phyloP scores from a whole-genome alignment of 1,139 yeast species.

The Pichia cactophila region DNA sequence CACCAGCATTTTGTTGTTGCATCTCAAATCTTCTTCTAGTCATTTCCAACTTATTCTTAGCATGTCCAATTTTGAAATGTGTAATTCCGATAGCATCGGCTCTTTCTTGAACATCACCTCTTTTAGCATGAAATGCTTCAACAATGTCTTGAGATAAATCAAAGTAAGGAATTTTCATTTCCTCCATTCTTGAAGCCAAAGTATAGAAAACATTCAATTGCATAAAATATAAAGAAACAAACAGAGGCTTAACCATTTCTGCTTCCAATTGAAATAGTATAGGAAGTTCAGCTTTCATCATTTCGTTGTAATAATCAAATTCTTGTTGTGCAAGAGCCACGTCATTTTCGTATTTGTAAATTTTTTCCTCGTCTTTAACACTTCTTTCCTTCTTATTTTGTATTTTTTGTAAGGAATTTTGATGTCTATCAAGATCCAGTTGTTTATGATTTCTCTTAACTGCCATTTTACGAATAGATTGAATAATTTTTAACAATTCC shows the following conservation, averaged over 20 bases:
- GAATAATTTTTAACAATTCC: constrained; percentile 75
- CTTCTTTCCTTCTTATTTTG: constrained; percentile 79
- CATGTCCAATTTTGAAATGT: constrained; percentile 84
- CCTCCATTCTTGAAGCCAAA: constrained; percentile 83
- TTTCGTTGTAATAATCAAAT: constrained; percentile 88
- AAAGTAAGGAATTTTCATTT: constrained; percentile 93
- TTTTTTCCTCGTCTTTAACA: constrained; percentile 73
- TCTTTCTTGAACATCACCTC: constrained; percentile 86
- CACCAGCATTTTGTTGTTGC: constrained; percentile 28
- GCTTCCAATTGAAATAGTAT: constrained; percentile 79
- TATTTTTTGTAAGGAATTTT: constrained; percentile 57
- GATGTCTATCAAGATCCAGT: constrained; percentile 84
- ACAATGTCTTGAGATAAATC: constrained; percentile 77
- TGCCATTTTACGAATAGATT: constrained; percentile 83
- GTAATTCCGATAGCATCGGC: constrained; percentile 82
- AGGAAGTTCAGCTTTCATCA: constrained; percentile 87
- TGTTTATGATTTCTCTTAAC: constrained; percentile 93
- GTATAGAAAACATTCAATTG: constrained; percentile 95
- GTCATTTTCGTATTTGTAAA: constrained; percentile 84
- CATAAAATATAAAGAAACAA: constrained; percentile 93
- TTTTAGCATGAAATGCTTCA: constrained; percentile 69
- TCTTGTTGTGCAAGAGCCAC: constrained; percentile 90
- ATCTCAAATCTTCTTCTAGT: constrained; percentile 66
- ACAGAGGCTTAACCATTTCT: constrained; percentile 85
- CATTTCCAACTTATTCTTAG: constrained; percentile 74